Base-by-base conservation (phyloP, 208 protist genomes). In the Entamoeba invadens region DNA sequence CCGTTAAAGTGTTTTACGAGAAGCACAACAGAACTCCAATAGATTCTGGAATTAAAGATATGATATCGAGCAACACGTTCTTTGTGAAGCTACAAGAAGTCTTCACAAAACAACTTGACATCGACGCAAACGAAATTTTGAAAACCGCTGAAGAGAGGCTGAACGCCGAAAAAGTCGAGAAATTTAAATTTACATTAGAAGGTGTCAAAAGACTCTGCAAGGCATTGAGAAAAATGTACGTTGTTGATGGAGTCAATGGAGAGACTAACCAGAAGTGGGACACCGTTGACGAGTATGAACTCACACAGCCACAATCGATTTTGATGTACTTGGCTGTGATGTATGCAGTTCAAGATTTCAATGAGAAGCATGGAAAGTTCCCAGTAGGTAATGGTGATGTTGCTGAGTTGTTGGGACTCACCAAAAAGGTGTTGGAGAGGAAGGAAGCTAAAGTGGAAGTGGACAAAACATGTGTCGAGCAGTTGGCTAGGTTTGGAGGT, bases 31-130 rank as follows among this genome's bases (percentile, higher is more conserved):
- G 57, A n/a, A 42, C 38, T 42, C 57, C 57, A 77, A 31, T 77
- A 42, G 57, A 77, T 77, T 77, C 57, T n/a, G 57, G 57, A 77
- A 77, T 77, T 77, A 77, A 77, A 77, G 57, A 77, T 77, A 77
- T 77, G 57, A 77, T 77, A 42, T 18, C 57, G 38, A 77, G 57
- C 38, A 77, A 77, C 38, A n/a, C 25, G 0, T 77, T 42, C 38
- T 77, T 77, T 77, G 57, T 77, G 25, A 8, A 77, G 21, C 21
- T 77, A n/a, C 57, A 77, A 77, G 31, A 77, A n/a, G 57, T 77
- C 1, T 77, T 77, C 38, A 31, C 21, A 42, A 42, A 18, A n/a
- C 57, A 77, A 77, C 38, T 77, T 8, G 57, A 77, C 25, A n/a
- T 42, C 10, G 57, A 77, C 38, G 57, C 57, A 77, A 77, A 77